Evolutionary conservation across 139 green algal species (phyloP), one percentile per base, ranked within the genome.

Genomic region (Chlorokybus atmophyticus): DNA sequence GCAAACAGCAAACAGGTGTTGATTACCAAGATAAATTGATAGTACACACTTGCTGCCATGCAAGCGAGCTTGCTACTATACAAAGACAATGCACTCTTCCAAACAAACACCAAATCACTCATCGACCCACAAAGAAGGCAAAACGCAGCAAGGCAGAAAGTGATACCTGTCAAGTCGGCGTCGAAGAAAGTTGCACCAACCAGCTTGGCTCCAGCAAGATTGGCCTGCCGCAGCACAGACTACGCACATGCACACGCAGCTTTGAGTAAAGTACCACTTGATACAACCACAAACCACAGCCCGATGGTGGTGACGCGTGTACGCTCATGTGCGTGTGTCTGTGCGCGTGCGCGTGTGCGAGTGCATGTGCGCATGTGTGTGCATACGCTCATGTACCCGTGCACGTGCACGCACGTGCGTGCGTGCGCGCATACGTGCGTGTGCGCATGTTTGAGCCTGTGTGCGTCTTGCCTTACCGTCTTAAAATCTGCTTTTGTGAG

Each of bases 401-500:
- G n/a, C n/a, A n/a, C n/a, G n/a, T n/a, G n/a, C n/a, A n/a, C n/a
- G n/a, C n/a, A n/a, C n/a, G n/a, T n/a, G n/a, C n/a, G n/a, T n/a
- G n/a, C n/a, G n/a, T n/a, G n/a, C n/a, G n/a, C n/a, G n/a, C n/a
- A n/a, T n/a, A n/a, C n/a, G n/a, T n/a, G n/a, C n/a, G n/a, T n/a
- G n/a, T n/a, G n/a, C n/a, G n/a, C n/a, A n/a, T n/a, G n/a, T n/a
- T n/a, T n/a, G n/a, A n/a, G n/a, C n/a, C n/a, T n/a, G 38, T 17
- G 38, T 44, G 14, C 17, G 38, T 44, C 17, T 44, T 27, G 27
- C 31, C 38, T 32, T 32, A 68, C 60, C n/a, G 62, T 70, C 26
- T 70, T 70, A 35, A 70, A 70, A 41, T 70, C 62, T 21, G 66
- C 25, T 17, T 48, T 38, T 0, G 59, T 68, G 23, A 70, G 62